These are phyloP conservation scores for Eutrema salsugineum DNA, from an alignment of 441 rosid species.

Conservation along the genomic window DNA sequence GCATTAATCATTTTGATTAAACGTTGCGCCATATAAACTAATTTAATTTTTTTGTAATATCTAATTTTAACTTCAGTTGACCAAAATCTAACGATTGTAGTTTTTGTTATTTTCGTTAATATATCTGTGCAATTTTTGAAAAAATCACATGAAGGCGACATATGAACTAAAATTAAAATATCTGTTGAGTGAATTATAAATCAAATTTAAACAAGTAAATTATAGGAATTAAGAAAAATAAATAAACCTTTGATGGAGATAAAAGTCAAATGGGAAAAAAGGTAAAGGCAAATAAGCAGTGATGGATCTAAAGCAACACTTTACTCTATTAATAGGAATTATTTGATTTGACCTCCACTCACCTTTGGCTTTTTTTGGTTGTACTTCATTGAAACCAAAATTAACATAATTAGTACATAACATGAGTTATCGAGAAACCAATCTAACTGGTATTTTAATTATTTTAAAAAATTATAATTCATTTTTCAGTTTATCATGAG, in stretches of 20 bases:
- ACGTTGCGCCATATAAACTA: too few relatives aligned
- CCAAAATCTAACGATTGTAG: not conserved
- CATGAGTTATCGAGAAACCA: slow-evolving; percentile 3
- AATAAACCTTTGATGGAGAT: not conserved
- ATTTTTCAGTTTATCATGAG: not conserved
- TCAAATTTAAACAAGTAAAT: not conserved
- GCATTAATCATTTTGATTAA: not conserved
- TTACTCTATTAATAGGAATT: slow-evolving; percentile 16
- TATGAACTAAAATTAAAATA: not conserved
- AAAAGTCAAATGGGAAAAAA: slow-evolving; percentile 7
- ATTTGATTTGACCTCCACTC: slow-evolving; percentile 32
- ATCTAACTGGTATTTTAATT: not conserved
- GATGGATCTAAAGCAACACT: slow-evolving; percentile 27
- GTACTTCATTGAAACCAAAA: not conserved
- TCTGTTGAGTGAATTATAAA: not conserved
- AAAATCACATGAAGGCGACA: not conserved
- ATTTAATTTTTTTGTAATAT: not conserved
- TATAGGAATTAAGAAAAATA: too few relatives aligned
- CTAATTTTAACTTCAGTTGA: not conserved
- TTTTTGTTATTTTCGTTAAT: too few relatives aligned
- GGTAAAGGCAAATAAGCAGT: slow-evolving; percentile 4
- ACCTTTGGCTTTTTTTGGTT: slow-evolving; percentile 4
- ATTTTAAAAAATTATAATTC: not conserved
- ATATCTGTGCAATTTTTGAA: not conserved
- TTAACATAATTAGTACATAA: not conserved